Conservation (phyloP, 169 alveolate genomes). For the Babesia bovis region DNA sequence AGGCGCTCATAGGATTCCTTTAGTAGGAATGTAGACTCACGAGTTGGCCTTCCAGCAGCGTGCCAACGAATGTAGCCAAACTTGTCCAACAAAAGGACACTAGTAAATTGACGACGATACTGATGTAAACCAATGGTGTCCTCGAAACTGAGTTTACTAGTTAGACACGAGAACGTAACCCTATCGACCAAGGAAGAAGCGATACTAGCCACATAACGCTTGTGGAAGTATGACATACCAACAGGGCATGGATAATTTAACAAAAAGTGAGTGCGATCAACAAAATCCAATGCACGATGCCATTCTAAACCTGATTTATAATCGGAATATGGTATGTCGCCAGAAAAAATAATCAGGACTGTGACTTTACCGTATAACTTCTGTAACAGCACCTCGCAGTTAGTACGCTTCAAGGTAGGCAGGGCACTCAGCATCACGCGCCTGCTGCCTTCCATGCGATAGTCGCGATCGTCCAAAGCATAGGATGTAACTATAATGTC, state of each 20-base stretch:
- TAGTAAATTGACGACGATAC: constrained; percentile 39
- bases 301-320: constrained; percentile 26
- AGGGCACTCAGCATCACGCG: constrained; percentile 34
- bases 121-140: constrained; percentile 36
- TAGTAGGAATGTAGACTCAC: constrained; percentile 41
- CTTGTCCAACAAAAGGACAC: constrained; percentile 46
- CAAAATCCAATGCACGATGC: constrained; percentile 18
- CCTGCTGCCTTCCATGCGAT: constrained; percentile 5
- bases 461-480: constrained; percentile 36
- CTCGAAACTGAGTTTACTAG: constrained; percentile 23
- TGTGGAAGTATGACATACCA: constrained; percentile 41
- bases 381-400: constrained; percentile 37
- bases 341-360: constrained; percentile 49
- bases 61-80: constrained; percentile 69
- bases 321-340: constrained; percentile 52
- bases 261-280: not conserved
- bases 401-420: constrained; percentile 25
- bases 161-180: constrained; percentile 24
- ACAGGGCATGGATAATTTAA: constrained; percentile 27
- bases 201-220: constrained; percentile 32
- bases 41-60: constrained; percentile 51
- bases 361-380: constrained; percentile 32
- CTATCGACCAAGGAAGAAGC: constrained; percentile 49
- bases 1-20: constrained; percentile 26
- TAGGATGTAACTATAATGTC: constrained; percentile 49